Conservation (phyloP, 495 filamentous ascomycete genomes). For the Aspergillus haitiensis region DNA sequence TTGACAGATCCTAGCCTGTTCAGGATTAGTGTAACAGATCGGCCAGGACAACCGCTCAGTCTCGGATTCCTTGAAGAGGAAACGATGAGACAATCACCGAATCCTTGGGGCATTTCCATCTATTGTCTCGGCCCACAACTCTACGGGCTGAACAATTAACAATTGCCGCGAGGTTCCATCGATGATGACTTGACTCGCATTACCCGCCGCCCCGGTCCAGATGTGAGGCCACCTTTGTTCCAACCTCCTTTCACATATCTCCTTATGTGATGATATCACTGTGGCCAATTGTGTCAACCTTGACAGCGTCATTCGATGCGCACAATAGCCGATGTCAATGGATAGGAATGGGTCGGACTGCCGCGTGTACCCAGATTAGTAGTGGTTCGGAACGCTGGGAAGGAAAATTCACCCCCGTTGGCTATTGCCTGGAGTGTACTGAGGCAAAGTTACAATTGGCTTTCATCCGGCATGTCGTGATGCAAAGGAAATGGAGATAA, state of each 20-base stretch:
- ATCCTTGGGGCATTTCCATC: neutral
- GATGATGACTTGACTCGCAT: neutral
- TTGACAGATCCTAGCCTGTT: neutral
- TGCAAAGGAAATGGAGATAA: slow-evolving; percentile 24
- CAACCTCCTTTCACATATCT: neutral
- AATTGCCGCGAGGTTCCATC: neutral
- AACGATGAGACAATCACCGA: neutral
- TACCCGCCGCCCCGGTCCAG: neutral
- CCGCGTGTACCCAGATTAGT: neutral
- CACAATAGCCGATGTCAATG: slow-evolving; percentile 2
- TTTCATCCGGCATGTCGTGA: slow-evolving; percentile 20
- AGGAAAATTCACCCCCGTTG: slow-evolving; percentile 8
- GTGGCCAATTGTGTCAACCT: slow-evolving; percentile 6
- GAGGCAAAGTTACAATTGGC: slow-evolving; percentile 15
- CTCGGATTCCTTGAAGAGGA: neutral
- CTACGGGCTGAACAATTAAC: neutral
- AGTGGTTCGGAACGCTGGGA: neutral
- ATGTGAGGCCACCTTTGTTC: neutral
- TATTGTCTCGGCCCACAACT: neutral
- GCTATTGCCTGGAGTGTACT: slow-evolving; percentile 1
- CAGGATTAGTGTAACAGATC: neutral
- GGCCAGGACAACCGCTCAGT: neutral
- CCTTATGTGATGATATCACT: slow-evolving; percentile 17
- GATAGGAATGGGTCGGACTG: slow-evolving; percentile 3
- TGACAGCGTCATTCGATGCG: slow-evolving; percentile 7